Evolutionary conservation across 257 asterid genomes (phyloP).

Genomic region (Nyctanthes arbortristis): DNA sequence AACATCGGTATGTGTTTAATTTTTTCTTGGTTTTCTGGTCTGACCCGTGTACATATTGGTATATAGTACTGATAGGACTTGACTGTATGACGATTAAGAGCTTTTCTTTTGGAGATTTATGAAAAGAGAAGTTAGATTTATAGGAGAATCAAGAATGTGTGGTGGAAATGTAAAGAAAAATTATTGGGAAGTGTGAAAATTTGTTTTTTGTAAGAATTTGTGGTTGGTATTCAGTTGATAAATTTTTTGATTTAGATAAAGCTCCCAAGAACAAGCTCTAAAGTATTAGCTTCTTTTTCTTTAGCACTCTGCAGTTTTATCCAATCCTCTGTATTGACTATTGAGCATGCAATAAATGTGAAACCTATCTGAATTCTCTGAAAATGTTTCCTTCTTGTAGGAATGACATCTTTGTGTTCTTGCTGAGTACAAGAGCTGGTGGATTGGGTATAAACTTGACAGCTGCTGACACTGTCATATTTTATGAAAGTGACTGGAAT

Average conservation of each 20-base stretch:
- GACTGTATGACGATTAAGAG: background rate
- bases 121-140: too few relatives aligned
- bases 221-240: too few relatives aligned
- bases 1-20: slow-evolving; percentile 67
- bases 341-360: background rate
- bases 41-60: background rate
- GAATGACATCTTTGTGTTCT: slow-evolving; percentile 89
- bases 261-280: too few relatives aligned
- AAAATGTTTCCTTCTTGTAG: slow-evolving; percentile 33
- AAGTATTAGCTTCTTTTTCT: background rate
- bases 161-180: too few relatives aligned
- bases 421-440: slow-evolving; percentile 98
- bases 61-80: background rate
- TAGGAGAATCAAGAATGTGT: too few relatives aligned
- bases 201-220: too few relatives aligned
- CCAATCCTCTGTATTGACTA: background rate
- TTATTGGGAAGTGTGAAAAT: too few relatives aligned
- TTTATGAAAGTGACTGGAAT: slow-evolving; percentile 99
- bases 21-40: background rate
- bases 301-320: background rate
- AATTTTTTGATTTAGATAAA: too few relatives aligned
- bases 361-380: slow-evolving; percentile 13
- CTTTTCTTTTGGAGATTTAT: too few relatives aligned
- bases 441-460: slow-evolving; percentile 98
- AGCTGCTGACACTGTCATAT: slow-evolving; percentile 96